Base-by-base conservation (phyloP, 2,329 filamentous ascomycete genomes). In the Fusarium dlaminii region DNA sequence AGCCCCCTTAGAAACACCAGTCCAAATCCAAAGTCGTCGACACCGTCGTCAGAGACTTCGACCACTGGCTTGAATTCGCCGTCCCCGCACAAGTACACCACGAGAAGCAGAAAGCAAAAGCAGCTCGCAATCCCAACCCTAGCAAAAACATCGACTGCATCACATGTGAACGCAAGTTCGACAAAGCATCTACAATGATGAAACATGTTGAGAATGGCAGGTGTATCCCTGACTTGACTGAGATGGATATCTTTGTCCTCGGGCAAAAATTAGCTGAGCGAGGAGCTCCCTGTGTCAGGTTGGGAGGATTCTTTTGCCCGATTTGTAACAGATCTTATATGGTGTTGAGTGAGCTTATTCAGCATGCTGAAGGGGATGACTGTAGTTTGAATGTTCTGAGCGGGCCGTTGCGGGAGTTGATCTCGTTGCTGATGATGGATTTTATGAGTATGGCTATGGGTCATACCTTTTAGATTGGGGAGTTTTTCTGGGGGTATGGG, bases 161-260 rank as follows among this genome's bases (percentile, higher is more conserved):
- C 51, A 40, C 20, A 4, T 55, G 34, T 3, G 6, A 18, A 4
- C 20, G 34, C 4, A 40, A 55, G 34, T 55, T 40, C 4, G 27
- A 40, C 1, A 55, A 55, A 18, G 51, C 51, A 40, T 55, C 51
- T 1, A 29, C 20, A 0, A 55, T 40, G 51, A 55, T 55, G 51
- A 39, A 55, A 5, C 34, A 55, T 1, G 36, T 55, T 1, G 51
- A 55, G 6, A 13, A 8, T 11, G 51, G 51, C 1, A 18, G 7
- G 1, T 55, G 51, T 30, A 40, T n/a, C 12, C 20, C 36, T 18
- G 5, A 4, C 1, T 2, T 55, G 2, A 29, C 22, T 10, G 0
- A 29, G 11, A 8, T 40, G 20, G 51, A 55, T 29, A 55, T 55
- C 2, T 29, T 39, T 55, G 51, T 3, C 1, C 14, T 40, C 10